Percentiles rank a stretch among this genome's conserved stretches.
phyloP scores from a whole-genome alignment of 192 early-diverging fungal genomes.

The Borealophlyctis nickersoniae region DNA sequence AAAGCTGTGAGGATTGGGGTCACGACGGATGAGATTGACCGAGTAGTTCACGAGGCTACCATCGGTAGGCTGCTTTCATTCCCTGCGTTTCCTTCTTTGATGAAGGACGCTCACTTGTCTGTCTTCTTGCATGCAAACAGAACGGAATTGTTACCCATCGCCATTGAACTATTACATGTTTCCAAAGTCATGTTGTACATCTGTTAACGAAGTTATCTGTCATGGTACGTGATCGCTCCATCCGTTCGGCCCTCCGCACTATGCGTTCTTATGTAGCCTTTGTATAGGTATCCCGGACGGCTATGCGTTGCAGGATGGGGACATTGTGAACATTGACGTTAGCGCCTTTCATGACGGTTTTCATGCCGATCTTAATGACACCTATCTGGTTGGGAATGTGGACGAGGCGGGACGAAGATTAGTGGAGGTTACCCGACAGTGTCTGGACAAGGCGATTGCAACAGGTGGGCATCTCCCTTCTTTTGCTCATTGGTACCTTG shows the following conservation, averaged over 20 bases:
- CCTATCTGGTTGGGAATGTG: slow-evolving; percentile 86
- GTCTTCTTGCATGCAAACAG: too few species aligned
- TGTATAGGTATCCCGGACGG: slow-evolving; percentile 77
- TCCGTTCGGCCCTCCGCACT: not conserved
- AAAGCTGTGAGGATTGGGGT: slow-evolving; percentile 77
- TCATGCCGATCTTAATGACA: slow-evolving; percentile 95
- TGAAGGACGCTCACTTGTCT: not conserved
- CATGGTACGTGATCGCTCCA: slow-evolving; percentile 64
- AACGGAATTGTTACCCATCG: slow-evolving; percentile 89
- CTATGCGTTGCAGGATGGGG: slow-evolving; percentile 88
- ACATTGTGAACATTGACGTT: slow-evolving; percentile 95
- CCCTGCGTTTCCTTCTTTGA: not conserved
- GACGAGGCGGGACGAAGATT: slow-evolving; percentile 70
- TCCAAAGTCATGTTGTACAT: slow-evolving; percentile 94
- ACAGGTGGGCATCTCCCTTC: slow-evolving; percentile 51
- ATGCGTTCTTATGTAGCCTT: not conserved
- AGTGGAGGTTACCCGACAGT: slow-evolving; percentile 78
- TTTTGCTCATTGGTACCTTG: not conserved
- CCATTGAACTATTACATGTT: slow-evolving; percentile 95
- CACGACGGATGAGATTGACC: slow-evolving; percentile 95
- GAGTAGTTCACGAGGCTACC: slow-evolving; percentile 90
- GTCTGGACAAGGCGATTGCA: slow-evolving; percentile 89
- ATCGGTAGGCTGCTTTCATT: slow-evolving; percentile 46
- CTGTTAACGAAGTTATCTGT: slow-evolving; percentile 91
- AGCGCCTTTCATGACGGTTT: slow-evolving; percentile 85